Evolutionary conservation across 2,329 filamentous ascomycete species (phyloP).

Genomic region (Camptophora hylomeconis): DNA sequence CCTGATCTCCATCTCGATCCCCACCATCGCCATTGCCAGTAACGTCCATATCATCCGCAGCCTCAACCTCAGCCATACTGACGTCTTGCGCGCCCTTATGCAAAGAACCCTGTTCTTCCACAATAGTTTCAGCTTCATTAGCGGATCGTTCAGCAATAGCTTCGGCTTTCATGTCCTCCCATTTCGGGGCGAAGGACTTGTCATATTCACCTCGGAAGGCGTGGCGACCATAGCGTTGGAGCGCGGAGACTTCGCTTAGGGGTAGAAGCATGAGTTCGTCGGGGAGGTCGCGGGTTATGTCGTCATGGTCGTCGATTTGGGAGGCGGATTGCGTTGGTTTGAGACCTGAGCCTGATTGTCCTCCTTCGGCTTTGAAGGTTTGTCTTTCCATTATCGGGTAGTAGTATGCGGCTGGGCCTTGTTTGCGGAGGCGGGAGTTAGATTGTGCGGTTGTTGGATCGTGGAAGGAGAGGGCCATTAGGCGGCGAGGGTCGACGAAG

Average conservation of each 20-base stretch:
- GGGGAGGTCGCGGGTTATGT: slow-evolving; percentile 24
- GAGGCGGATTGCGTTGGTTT: slow-evolving; percentile 28
- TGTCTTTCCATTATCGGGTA: slow-evolving; percentile 37
- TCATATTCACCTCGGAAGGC: slow-evolving; percentile 34
- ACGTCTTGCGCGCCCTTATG: slow-evolving; percentile 13
- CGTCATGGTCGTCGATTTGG: slow-evolving; percentile 23
- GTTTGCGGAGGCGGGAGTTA: slow-evolving; percentile 22
- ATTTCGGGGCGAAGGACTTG: slow-evolving; percentile 25
- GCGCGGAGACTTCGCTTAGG: slow-evolving; percentile 32
- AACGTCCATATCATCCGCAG: slow-evolving; percentile 12
- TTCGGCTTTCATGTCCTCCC: slow-evolving; percentile 9
- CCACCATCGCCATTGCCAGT: slow-evolving; percentile 7
- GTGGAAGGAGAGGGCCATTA: slow-evolving; percentile 46
- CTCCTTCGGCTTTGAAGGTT: slow-evolving; percentile 37
- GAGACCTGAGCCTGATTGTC: slow-evolving; percentile 23
- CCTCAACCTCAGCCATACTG: slow-evolving; percentile 9
- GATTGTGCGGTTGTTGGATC: slow-evolving; percentile 27
- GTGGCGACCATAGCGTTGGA: slow-evolving; percentile 20
- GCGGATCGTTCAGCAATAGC: slow-evolving; percentile 14
- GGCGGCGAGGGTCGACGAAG: slow-evolving; percentile 40
- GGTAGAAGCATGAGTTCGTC: slow-evolving; percentile 40
- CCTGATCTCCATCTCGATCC: slow-evolving; percentile 5
- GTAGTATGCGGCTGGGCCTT: slow-evolving; percentile 44
- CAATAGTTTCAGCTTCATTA: slow-evolving; percentile 8
- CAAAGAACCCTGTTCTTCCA: slow-evolving; percentile 16